These are phyloP conservation scores for Sphaerobolus stellatus DNA, from an alignment of 1,284 basidiomycete species.

Conservation along the genomic window DNA sequence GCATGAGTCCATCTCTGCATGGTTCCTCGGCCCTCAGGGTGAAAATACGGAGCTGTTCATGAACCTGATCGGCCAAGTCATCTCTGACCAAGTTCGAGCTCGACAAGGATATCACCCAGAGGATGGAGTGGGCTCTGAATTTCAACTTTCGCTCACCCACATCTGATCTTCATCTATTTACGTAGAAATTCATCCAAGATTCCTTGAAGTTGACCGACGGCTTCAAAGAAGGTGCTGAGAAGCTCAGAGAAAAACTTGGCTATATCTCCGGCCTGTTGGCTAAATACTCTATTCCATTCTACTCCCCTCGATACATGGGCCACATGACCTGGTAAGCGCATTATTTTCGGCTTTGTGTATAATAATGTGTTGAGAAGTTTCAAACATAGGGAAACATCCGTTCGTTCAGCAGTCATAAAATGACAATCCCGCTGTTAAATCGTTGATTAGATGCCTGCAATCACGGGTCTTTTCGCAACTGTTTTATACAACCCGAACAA, in stretches of 20 bases:
- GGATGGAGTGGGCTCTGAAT: constrained; percentile 12
- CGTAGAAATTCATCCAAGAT: neutral
- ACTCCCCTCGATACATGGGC: constrained; percentile 41
- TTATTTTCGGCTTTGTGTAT: neutral
- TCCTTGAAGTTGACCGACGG: neutral
- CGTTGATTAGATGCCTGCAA: neutral
- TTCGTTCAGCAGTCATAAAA: neutral
- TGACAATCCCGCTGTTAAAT: neutral
- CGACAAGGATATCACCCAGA: constrained; percentile 19
- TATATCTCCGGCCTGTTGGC: neutral
- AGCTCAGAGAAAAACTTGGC: neutral
- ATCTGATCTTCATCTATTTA: neutral
- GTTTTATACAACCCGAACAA: constrained; percentile 41
- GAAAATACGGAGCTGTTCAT: constrained; percentile 26
- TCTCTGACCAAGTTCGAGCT: constrained; percentile 14
- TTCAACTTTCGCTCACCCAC: neutral
- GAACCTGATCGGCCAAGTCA: constrained; percentile 16
- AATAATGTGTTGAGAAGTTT: neutral
- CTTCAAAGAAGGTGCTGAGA: neutral
- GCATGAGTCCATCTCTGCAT: constrained; percentile 23
- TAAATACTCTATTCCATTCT: constrained; percentile 39
- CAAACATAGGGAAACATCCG: no score
- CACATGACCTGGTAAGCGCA: constrained; percentile 33
- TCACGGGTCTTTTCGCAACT: neutral
- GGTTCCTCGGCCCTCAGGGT: constrained; percentile 30